Evolutionary conservation across 352 stramenopile species (phyloP), one percentile per base, ranked within the genome.

Genomic region (Pythium insidiosum): DNA sequence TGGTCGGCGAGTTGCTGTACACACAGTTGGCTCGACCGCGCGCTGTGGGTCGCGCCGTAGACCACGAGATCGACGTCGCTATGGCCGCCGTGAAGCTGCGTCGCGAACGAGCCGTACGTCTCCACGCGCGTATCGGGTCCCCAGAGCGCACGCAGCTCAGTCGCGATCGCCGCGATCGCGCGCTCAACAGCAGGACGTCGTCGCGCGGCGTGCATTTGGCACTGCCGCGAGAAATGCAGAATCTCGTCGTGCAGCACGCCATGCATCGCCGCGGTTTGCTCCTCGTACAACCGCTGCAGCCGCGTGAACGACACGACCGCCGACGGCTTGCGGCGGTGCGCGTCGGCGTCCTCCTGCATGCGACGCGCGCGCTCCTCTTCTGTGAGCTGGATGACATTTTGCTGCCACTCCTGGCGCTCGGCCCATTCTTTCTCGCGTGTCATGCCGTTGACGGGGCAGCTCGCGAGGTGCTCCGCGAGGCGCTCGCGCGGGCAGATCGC

Each of bases 1-100:
- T n/a, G n/a, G n/a, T n/a, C n/a, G n/a, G n/a, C n/a, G n/a, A n/a
- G n/a, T n/a, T n/a, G n/a, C n/a, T n/a, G n/a, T n/a, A n/a, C n/a
- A n/a, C n/a, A n/a, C n/a, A n/a, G n/a, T n/a, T n/a, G n/a, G n/a
- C n/a, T n/a, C n/a, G n/a, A n/a, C n/a, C n/a, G n/a, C n/a, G n/a
- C n/a, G n/a, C n/a, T n/a, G n/a, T n/a, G n/a, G n/a, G n/a, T 73
- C 2, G 75, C 74, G 4, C 70, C 69, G 63, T 85, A 88, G 10
- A 93, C 75, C 1, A 93, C 78, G 3, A 93, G 44, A 40, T 93
- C 81, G 5, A 93, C 77, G 20, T 93, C 81, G 30, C 77, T 90
- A 16, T 66, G 56, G 16, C 63, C 61, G 0, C 70, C 59, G 25
- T 90, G 72, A 13, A 93, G 49, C n/a, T 65, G 60, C 0, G 77